phyloP scores from a whole-genome alignment of 2,329 filamentous ascomycete species.

The Lanzia echinophila region DNA sequence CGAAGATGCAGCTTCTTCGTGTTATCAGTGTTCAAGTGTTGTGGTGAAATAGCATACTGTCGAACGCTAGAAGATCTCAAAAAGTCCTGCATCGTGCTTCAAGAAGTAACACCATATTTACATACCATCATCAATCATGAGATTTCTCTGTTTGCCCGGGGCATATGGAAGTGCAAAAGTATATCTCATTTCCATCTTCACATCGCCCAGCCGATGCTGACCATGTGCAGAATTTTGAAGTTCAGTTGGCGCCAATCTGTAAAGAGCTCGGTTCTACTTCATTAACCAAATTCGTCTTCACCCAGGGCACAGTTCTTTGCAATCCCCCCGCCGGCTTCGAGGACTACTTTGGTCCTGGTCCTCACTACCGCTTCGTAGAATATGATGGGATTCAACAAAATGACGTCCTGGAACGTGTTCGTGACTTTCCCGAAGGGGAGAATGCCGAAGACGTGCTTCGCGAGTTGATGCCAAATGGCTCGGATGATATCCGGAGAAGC shows the following conservation, averaged over 20 bases:
- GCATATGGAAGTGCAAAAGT: slow-evolving; percentile 51
- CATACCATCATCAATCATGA: slow-evolving; percentile 35
- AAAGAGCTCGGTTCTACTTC: slow-evolving; percentile 40
- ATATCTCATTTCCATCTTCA: too few species aligned
- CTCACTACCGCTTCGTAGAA: slow-evolving; percentile 43
- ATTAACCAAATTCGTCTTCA: slow-evolving; percentile 43
- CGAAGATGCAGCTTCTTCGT: too few species aligned
- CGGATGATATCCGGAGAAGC: slow-evolving; percentile 7
- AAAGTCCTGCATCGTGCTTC: too few species aligned
- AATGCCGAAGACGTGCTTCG: slow-evolving; percentile 21
- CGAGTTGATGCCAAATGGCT: slow-evolving; percentile 17
- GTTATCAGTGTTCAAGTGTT: too few species aligned
- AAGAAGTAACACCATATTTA: too few species aligned
- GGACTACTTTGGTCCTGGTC: slow-evolving; percentile 37
- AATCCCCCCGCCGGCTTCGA: slow-evolving; percentile 45
- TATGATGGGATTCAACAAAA: slow-evolving; percentile 33
- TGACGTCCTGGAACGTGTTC: slow-evolving; percentile 21
- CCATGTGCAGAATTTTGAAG: neutral
- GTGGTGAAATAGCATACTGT: too few species aligned
- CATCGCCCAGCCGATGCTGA: too few species aligned
- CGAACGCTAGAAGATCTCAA: too few species aligned
- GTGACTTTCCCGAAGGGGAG: slow-evolving; percentile 21
- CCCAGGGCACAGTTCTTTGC: slow-evolving; percentile 42
- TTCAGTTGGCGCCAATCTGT: slow-evolving; percentile 33
- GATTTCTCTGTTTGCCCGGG: slow-evolving; percentile 50